Percentiles rank a stretch among this genome's conserved stretches.
Conservation (phyloP, 208 protist species). For the Leishmania lainsoni region DNA sequence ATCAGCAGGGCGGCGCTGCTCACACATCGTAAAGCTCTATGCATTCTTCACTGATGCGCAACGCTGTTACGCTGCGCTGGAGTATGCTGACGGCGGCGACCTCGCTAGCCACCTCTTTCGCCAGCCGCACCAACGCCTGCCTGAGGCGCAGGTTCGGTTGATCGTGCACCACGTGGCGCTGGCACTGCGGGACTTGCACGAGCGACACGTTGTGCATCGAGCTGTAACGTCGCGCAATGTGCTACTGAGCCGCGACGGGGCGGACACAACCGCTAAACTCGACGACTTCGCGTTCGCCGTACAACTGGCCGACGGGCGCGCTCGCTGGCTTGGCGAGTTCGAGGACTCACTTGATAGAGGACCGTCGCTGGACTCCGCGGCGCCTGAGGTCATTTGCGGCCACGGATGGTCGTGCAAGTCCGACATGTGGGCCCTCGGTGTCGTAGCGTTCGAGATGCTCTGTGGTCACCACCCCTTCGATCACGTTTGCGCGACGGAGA, state of each 20-base stretch:
- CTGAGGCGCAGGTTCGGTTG: constrained; percentile 30
- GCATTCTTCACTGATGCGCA: constrained; percentile 97
- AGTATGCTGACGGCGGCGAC: constrained; percentile 95
- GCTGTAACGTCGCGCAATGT: constrained; percentile 84
- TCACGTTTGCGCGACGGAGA: constrained; percentile 31
- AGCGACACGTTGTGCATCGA: constrained; percentile 70
- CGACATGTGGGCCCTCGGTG: constrained; percentile 81
- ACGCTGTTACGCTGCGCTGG: constrained; percentile 96
- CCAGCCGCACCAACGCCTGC: constrained; percentile 17
- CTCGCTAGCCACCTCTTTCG: constrained; percentile 40
- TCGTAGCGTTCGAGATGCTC: constrained; percentile 64
- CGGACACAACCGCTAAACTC: constrained; percentile 81
- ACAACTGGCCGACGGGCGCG: not conserved
- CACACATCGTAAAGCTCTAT: constrained; percentile 95
- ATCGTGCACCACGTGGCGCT: constrained; percentile 40
- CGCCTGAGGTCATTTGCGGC: constrained; percentile 93
- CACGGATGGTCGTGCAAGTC: constrained; percentile 44
- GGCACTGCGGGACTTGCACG: constrained; percentile 63
- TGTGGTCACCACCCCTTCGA: constrained; percentile 61
- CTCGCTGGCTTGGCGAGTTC: not conserved
- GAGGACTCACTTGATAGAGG: not conserved
- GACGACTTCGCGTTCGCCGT: constrained; percentile 96
- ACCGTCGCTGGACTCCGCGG: constrained; percentile 97
- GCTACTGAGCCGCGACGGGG: constrained; percentile 40
- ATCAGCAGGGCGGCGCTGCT: constrained; percentile 77